Conservation (phyloP, 1,139 yeast genomes). For the Geotrichum fermentans region DNA sequence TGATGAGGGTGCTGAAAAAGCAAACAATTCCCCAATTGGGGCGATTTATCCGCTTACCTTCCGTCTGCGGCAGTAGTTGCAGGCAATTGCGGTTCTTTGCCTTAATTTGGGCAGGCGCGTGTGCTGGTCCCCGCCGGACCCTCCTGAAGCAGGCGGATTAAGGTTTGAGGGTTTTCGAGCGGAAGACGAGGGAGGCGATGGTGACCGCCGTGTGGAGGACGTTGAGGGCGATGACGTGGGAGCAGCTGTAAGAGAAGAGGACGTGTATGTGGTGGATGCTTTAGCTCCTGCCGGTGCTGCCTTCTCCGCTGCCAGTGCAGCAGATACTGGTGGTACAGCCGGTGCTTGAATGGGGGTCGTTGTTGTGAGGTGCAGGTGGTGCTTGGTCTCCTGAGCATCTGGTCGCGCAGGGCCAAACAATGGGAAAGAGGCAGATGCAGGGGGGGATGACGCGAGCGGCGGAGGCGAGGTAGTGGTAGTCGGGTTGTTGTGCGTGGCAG, state of each 20-base stretch:
- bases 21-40: not conserved
- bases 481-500: too few relatives aligned
- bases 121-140: not conserved
- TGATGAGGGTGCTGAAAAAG: not conserved
- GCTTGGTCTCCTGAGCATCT: not conserved
- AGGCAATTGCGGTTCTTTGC: constrained; percentile 35
- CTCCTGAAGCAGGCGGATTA: not conserved
- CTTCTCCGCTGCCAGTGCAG: not conserved
- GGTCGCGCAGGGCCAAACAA: not conserved
- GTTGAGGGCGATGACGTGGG: not conserved
- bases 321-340: not conserved
- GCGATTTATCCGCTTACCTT: constrained; percentile 25
- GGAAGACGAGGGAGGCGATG: not conserved
- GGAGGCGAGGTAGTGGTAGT: not conserved
- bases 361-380: not conserved
- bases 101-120: constrained; percentile 15
- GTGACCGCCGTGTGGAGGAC: too few relatives aligned
- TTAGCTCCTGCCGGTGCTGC: not conserved
- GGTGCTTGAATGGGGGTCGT: not conserved
- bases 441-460: not conserved
- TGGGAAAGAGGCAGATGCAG: not conserved
- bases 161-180: not conserved
- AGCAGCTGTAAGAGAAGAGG: not conserved
- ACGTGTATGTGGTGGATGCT: not conserved
- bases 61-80: constrained; percentile 35